These are phyloP conservation scores for Vitis riparia DNA, from an alignment of 164 flowering plant species.

Conservation along the genomic window DNA sequence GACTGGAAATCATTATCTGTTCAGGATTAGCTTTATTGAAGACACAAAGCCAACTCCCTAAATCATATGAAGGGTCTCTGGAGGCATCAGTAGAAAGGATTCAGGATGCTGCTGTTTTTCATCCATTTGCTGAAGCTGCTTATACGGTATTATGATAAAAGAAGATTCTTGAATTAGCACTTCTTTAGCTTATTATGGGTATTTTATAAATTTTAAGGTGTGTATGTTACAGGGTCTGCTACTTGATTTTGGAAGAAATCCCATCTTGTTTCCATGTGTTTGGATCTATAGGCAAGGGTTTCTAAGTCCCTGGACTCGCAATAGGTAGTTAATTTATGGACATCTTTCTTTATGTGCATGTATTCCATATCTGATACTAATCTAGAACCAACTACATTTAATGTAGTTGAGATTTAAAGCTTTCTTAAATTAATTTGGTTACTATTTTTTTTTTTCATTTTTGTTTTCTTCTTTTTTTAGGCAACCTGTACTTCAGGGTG, in stretches of 20 bases:
- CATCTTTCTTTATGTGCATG: background rate
- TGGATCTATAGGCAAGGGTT: constrained; percentile 90
- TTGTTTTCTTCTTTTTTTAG: constrained; percentile 25
- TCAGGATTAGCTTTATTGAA: constrained; percentile 80
- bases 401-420: no score
- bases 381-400: no score
- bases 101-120: constrained; percentile 53
- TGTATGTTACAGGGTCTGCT: constrained; percentile 69
- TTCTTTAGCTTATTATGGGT: background rate
- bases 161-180: background rate
- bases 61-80: constrained; percentile 30
- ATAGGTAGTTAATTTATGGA: constrained; percentile 41
- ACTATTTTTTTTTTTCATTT: background rate
- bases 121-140: constrained; percentile 93
- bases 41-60: constrained; percentile 29
- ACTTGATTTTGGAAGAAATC: constrained; percentile 88
- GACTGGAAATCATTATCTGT: background rate
- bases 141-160: constrained; percentile 56
- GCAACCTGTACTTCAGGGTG: constrained; percentile 77
- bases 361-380: no score
- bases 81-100: constrained; percentile 64
- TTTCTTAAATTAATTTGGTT: background rate
- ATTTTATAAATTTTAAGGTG: constrained; percentile 3
- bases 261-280: constrained; percentile 69
- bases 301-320: constrained; percentile 71